Base-by-base conservation (phyloP, 495 filamentous ascomycete species). In the Penicillium bovifimosum region DNA sequence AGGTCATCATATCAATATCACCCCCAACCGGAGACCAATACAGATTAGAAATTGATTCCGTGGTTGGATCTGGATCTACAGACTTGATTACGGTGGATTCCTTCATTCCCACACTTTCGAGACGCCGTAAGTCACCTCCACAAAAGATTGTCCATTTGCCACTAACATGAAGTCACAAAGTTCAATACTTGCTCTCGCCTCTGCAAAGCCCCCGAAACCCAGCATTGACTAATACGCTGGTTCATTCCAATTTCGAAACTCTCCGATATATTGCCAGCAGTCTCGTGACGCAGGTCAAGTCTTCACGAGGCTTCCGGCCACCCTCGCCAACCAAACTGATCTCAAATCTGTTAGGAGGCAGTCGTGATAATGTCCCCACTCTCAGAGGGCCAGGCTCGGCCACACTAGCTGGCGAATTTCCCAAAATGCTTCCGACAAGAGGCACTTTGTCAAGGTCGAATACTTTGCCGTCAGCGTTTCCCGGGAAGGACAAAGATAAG, bases 251-350 rank as follows among this genome's bases (percentile, higher is more conserved):
- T 62, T 83, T 84, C 46, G 89, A 88, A 49, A 80, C 92, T 27
- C 73, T 98, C 36, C 80, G 83, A 14, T 81, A 83, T 6, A 72
- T 95, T n/a, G 79, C 80, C 35, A 70, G 90, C 31, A 75, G 76
- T 39, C 65, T 79, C 54, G 81, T 83, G 39, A 76, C 77, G 5
- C 62, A 85, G 75, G 63, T 73, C 72, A 52, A 81, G 72, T 60
- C 80, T 57, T 54, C 76, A 53, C 54, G 77, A 60, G 58, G 76
- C 0, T 85, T 88, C 58, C 78, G 90, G 17, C 84, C 87, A 9
- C 80, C 84, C 9, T 96, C 91, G 9, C 92, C 93, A 0, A 88
- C 92, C 32, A 98, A 97, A 67, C 70, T 96, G 60, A 77, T 98
- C 24, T 93, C 91, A 0, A 93, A 80, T 57, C 79, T 98, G 44